These are phyloP conservation scores for Selenicereus undatus DNA, from an alignment of 148 eudicot species.

Conservation along the genomic window DNA sequence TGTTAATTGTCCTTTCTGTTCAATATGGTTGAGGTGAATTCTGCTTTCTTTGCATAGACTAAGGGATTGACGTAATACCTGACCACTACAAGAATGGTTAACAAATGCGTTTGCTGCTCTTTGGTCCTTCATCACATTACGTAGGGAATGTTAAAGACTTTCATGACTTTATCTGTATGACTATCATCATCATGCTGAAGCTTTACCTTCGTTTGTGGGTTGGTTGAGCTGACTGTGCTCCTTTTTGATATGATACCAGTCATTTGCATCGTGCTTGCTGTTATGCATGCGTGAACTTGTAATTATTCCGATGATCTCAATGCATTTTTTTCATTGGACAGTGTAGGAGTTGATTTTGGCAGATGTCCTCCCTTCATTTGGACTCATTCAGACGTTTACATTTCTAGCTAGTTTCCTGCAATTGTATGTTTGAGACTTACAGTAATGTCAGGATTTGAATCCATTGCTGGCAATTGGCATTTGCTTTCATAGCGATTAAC, in stretches of 20 bases:
- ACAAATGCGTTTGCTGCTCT: background rate
- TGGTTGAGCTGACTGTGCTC: background rate
- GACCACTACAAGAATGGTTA: background rate
- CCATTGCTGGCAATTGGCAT: background rate
- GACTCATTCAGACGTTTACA: background rate
- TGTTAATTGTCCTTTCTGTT: background rate
- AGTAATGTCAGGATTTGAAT: background rate
- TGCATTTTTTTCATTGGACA: background rate
- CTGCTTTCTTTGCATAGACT: background rate
- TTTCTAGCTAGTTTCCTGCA: background rate
- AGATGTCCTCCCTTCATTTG: background rate
- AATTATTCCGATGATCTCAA: background rate
- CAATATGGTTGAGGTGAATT: background rate
- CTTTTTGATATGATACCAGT: background rate
- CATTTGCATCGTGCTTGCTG: background rate
- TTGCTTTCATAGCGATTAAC: background rate
- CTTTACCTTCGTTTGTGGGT: background rate
- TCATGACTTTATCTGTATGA: background rate
- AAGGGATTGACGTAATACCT: background rate
- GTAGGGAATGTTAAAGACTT: background rate
- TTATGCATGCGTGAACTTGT: background rate
- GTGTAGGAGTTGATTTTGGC: constrained; percentile 6
- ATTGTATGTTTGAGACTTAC: constrained; percentile 10
- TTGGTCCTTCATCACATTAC: background rate
- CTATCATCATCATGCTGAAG: background rate